Base-by-base conservation (phyloP, 2,329 filamentous ascomycete species). In the Fusarium lateritium region DNA sequence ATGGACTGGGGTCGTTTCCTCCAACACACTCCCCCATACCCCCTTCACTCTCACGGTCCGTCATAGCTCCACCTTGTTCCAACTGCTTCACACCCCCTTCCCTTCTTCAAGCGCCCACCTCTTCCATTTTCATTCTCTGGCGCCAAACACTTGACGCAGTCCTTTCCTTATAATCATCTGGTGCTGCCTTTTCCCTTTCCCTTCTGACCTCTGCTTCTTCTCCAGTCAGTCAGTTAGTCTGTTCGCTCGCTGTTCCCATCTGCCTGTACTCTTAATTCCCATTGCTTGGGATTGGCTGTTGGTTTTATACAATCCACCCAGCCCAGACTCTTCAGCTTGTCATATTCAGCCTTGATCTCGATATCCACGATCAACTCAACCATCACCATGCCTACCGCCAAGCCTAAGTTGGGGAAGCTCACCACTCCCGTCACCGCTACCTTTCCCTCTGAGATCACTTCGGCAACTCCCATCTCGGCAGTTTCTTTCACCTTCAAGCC, bases 381-480 rank as follows among this genome's bases (percentile, higher is more conserved):
- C 52, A 49, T 54, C 81, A 84, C 47, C 72, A 88, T 88, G 84
- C 80, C 86, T 77, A 74, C 82, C 59, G 76, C 76, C 75, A 87
- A 86, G 77, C 88, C 88, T 73, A 90, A 86, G 85, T 83, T 89
- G 76, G 80, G 85, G 72, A 86, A 87, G 80, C 84, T 91, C 78
- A 83, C 86, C 72, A 91, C 89, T 71, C 88, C 88, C 51, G 81
- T 88, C 79, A 88, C 88, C 67, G 86, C 86, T 67, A 88, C 85
- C 53, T 91, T 91, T 74, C 87, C 87, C 31, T 91, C 79, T 75
- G 86, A 85, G 78, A 84, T 85, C 70, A 84, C 86, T 62, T 90
- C 89, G 72, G 85, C 86, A 70, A 94, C 91, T 69, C 92, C 92
- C 49, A 85, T 92, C 76, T 89, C 78, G 65, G 83, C 79, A 60